A percentile compares a stretch with the other conserved stretches of the same genome.
Evolutionary conservation across 2,329 filamentous ascomycete species (phyloP).

Genomic region (Nemania diffusa): DNA sequence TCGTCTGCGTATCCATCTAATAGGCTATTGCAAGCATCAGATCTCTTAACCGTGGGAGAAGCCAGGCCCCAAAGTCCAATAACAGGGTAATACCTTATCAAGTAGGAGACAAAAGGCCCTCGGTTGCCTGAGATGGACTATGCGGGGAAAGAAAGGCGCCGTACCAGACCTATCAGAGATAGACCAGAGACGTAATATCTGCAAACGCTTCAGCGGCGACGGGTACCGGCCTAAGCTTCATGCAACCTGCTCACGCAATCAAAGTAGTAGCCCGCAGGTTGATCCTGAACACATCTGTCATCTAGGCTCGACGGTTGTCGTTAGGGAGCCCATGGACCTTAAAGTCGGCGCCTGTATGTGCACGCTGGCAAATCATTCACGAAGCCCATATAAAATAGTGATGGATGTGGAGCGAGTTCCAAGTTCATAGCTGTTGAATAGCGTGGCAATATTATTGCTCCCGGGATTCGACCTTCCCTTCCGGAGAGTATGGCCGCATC

Average conservation of each 20-base stretch:
- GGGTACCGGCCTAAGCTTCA: background rate
- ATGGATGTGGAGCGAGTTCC: background rate
- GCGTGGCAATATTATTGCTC: no score
- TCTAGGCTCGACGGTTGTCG: no score
- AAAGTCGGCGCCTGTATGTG: no score
- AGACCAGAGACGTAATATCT: conserved; percentile 2
- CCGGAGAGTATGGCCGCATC: no score
- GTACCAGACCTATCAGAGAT: conserved; percentile 8
- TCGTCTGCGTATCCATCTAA: background rate
- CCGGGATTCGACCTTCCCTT: no score
- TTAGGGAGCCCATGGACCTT: no score
- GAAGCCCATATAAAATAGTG: no score
- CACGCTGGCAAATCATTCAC: no score
- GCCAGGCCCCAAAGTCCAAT: background rate
- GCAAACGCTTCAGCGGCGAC: background rate
- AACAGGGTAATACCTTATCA: background rate
- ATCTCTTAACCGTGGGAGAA: background rate
- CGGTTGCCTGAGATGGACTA: background rate
- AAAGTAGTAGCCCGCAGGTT: background rate
- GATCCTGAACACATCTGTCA: background rate
- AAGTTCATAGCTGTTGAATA: background rate
- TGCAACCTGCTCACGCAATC: background rate
- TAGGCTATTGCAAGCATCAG: background rate
- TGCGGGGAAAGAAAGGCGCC: no score
- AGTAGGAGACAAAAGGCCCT: no score